A percentile compares a stretch with the other conserved stretches of the same genome.
Evolutionary conservation across 768 basidiomycete genomes (phyloP).

Genomic region (Agrocybe praecox): DNA sequence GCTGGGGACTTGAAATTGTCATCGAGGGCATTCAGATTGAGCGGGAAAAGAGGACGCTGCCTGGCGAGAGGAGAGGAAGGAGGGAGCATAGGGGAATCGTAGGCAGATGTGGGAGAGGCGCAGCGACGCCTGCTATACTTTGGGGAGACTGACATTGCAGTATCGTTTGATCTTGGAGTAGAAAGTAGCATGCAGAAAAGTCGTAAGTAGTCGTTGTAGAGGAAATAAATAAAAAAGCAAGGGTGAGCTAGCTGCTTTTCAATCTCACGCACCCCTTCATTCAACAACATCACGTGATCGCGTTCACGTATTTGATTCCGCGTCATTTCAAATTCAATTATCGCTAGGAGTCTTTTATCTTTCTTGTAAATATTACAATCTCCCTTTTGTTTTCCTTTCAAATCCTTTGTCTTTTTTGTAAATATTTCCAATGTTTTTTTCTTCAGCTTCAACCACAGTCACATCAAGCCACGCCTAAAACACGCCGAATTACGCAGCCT

Average conservation of each 20-base stretch:
- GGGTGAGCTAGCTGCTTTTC: constrained; percentile 22
- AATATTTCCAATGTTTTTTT: too few relatives aligned
- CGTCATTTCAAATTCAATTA: neutral
- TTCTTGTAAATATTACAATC: too few relatives aligned
- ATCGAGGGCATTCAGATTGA: constrained; percentile 30
- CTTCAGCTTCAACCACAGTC: neutral
- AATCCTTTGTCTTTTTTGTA: neutral
- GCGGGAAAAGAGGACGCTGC: constrained; percentile 42
- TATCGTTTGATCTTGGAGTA: constrained; percentile 35
- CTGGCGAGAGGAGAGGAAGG: constrained; percentile 56
- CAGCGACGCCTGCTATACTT: constrained; percentile 36
- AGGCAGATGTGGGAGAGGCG: constrained; percentile 39
- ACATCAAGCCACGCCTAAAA: neutral
- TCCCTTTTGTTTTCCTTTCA: neutral
- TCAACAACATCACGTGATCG: constrained; percentile 53
- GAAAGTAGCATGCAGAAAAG: constrained; percentile 41
- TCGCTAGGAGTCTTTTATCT: neutral
- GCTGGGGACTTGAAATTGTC: constrained; percentile 55
- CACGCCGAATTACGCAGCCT: neutral
- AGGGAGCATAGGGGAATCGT: constrained; percentile 62
- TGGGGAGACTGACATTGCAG: constrained; percentile 25
- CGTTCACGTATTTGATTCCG: constrained; percentile 21
- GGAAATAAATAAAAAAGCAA: neutral
- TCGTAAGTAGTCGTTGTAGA: neutral
- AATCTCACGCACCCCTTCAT: constrained; percentile 35